A percentile compares a stretch with the other conserved stretches of the same genome.
Conservation (phyloP, 257 asterid genomes). For the Solanum etuberosum region DNA sequence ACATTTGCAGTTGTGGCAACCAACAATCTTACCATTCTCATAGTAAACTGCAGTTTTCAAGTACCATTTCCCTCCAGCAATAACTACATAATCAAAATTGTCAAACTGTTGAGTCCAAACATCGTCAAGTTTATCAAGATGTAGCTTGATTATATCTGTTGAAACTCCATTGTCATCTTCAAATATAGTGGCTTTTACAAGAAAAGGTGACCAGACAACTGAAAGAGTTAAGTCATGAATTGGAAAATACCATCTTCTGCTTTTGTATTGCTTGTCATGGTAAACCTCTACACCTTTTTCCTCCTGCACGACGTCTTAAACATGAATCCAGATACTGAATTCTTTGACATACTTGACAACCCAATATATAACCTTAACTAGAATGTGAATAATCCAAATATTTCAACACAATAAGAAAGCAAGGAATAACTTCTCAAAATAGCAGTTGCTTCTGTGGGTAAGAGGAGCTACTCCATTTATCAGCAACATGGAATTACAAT, state of each 20-base stretch:
- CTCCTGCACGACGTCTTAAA: constrained; percentile 24
- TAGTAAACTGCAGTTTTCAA: constrained; percentile 49
- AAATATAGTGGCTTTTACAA: constrained; percentile 47
- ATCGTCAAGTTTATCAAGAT: constrained; percentile 49
- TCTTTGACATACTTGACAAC: neutral
- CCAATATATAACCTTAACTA: neutral
- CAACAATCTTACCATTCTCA: constrained; percentile 30
- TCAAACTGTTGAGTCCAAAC: constrained; percentile 47
- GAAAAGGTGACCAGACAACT: constrained; percentile 71
- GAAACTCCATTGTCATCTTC: constrained; percentile 61
- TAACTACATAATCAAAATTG: constrained; percentile 36
- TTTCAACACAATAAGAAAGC: neutral
- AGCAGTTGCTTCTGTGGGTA: neutral
- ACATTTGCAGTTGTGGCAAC: constrained; percentile 52
- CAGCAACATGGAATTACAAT: neutral
- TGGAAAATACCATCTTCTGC: constrained; percentile 65
- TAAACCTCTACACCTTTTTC: constrained; percentile 55
- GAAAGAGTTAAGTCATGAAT: constrained; percentile 45
- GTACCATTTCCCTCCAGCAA: constrained; percentile 75
- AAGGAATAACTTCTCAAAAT: neutral
- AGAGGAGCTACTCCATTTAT: neutral
- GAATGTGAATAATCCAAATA: neutral
- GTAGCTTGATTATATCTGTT: constrained; percentile 47
- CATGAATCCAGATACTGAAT: neutral
- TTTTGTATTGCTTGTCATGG: constrained; percentile 47